Base-by-base conservation (phyloP, 148 eudicot genomes). In the Nyssa sinensis region DNA sequence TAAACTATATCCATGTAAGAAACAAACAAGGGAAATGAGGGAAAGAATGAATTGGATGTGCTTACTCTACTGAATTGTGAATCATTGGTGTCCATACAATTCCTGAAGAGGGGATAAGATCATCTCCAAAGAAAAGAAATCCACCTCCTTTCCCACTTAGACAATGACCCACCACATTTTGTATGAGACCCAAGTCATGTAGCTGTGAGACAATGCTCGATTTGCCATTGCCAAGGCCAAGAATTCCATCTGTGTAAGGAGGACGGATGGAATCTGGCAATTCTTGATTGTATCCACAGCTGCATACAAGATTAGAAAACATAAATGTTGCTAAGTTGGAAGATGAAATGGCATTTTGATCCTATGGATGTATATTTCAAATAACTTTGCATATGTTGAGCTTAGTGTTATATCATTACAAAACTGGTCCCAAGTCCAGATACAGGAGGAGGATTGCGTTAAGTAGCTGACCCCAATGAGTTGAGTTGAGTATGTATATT, bases 261-360 rank as follows among this genome's bases (percentile, higher is more conserved):
- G 86, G 70, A 64, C 80, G 78, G 53, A 72, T 70, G 37, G 90
- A 71, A 64, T 73, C 51, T 8, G 81, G 80, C 66, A 95, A 74
- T 75, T 85, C 90, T 84, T 95, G 97, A 81, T 91, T 83, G 84
- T 92, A 95, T 34, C 99, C 99, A 73, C 99, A 95, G 53, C 99
- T 94, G 82, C 67, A 69, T 25, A 66, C n/a, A n/a, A 70, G 47
- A 44, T 44, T 2, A 51, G 59, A 25, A 81, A 67, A 39, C 80
- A 77, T n/a, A n/a, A 37, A 27, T 8, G 21, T 34, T 1, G 23
- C 57, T 64, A 23, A 53, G 23, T n/a, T 32, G 67, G 67, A 57
- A 61, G 39, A 69, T 3, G 12, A 27, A 67, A 33, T 9, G 4
- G 57, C 8, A 35, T 69, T 13, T 17, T 7, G 9, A 61, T 32